Evolutionary conservation across 1,139 yeast genomes (phyloP).

Genomic region (Blastobotrys capitulatus): DNA sequence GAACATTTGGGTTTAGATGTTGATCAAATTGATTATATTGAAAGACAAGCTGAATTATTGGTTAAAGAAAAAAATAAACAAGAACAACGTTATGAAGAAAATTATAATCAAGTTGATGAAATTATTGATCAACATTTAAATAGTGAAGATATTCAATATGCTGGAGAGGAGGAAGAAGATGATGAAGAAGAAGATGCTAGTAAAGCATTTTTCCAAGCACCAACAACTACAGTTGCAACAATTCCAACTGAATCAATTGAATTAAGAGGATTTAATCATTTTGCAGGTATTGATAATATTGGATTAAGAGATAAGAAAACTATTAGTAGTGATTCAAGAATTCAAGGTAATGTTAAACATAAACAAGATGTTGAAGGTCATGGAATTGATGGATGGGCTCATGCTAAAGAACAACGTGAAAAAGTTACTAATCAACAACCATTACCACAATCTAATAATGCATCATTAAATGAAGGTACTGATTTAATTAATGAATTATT

Average conservation of each 20-base stretch:
- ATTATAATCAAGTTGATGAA: background rate
- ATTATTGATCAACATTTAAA: background rate
- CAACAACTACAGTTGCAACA: conserved; percentile 8
- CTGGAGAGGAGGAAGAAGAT: background rate
- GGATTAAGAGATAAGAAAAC: conserved; percentile 84
- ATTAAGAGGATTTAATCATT: conserved; percentile 57
- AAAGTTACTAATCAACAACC: background rate
- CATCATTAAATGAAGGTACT: conserved; percentile 1
- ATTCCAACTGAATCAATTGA: conserved; percentile 18
- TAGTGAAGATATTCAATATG: background rate
- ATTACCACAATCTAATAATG: background rate
- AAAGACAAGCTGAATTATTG: conserved; percentile 39
- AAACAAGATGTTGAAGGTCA: conserved; percentile 68
- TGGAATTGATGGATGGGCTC: conserved; percentile 49
- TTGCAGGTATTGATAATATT: conserved; percentile 81
- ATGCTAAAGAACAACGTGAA: conserved; percentile 19
- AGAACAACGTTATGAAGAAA: background rate
- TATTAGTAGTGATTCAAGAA: conserved; percentile 74
- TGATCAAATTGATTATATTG: conserved; percentile 79
- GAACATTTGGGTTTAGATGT: conserved; percentile 95
- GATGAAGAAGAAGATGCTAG: background rate
- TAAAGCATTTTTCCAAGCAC: background rate
- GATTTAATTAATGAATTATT: conserved; percentile 12
- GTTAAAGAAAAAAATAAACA: conserved; percentile 1
- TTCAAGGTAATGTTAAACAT: conserved; percentile 61